Base-by-base conservation (phyloP, 2,329 filamentous ascomycete species). In the Chrysosporium keratinophilum region DNA sequence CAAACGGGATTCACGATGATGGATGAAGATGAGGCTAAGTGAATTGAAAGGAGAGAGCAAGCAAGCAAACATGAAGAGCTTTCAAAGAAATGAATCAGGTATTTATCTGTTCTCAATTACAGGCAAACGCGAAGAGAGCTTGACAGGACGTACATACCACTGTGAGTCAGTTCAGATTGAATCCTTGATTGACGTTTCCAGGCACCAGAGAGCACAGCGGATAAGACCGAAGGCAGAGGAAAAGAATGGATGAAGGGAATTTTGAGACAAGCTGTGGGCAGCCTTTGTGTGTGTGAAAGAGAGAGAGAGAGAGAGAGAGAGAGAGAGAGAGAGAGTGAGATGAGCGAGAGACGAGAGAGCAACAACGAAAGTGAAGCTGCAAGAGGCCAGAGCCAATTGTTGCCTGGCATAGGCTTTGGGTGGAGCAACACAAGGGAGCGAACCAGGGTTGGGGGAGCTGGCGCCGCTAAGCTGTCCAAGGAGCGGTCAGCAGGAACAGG, bases 341-440 rank as follows among this genome's bases (percentile, higher is more conserved):
- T 11, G 28, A 48, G 45, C 12, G 23, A 34, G 45, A 33, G 28
- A 35, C 11, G 17, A 15, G 20, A 44, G 48, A 41, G 43, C 39
- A 34, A 54, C 34, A 54, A 44, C 23, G 46, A 49, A 49, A 35
- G 19, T 49, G 46, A 40, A 46, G 23, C 19, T 28, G 42, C 15
- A n/a, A 14, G 42, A 23, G 5, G 23, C 20, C 20, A 19, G 42
- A 46, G 50, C 50, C 50, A 46, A 52, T 52, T 52, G 50, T 33
- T 52, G 50, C 50, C 50, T 52, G 50, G 41, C 41, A 46, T 31
- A 31, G 28, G 14, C 31, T 12, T 48, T 15, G 14, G 15, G 49
- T 20, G 49, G 33, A 44, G 49, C 23, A 43, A 44, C 48, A 42
- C 15, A 28, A 28, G 23, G 23, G 23, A 28, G 23, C 23, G n/a